Base-by-base conservation (phyloP, 345 rosid species). In the Gynandropsis gynandra region DNA sequence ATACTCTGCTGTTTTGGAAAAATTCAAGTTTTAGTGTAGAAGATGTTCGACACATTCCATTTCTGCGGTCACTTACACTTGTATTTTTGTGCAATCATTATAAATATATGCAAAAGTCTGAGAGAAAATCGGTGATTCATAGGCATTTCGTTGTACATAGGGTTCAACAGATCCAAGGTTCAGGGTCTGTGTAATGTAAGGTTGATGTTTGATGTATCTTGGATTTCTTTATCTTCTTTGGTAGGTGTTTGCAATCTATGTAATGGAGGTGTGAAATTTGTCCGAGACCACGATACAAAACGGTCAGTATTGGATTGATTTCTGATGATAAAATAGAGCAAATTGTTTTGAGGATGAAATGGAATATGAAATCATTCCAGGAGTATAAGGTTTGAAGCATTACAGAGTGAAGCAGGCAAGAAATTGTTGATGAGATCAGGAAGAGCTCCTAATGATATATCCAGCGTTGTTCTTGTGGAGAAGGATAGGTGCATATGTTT, bases 361-460 rank as follows among this genome's bases (percentile, higher is more conserved):
- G 8, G 0, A 56, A 1, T 16, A 16, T 37, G 48, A 5, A 38
- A 8, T 63, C 14, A 36, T 10, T 56, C 1, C 74, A 89, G 97
- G 76, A 67, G 68, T 56, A 83, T 89, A 9, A 83, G 97, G 70
- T 89, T 74, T 5, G 90, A 85, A 71, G 86, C 97, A 33, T 88
- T 89, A 33, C 90, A 85, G 64, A 89, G 97, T 37, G 86, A 83
- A 69, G 75, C 89, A 1, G 97, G 97, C 8, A 75, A 62, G 74
- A 78, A 78, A 15, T 74, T 89, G 27, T 54, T 89, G 21, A 67
- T 72, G 76, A 73, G 94, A 55, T 89, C 97, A 7, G 95, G 88
- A 53, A 83, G 95, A 81, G 97, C 78, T 65, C 94, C 95, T 20
- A 88, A 89, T 64, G 97, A 85, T 71, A 89, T 89, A 61, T 89